Conservation (phyloP, 768 basidiomycete species). For the Daedaleopsis nitida region DNA sequence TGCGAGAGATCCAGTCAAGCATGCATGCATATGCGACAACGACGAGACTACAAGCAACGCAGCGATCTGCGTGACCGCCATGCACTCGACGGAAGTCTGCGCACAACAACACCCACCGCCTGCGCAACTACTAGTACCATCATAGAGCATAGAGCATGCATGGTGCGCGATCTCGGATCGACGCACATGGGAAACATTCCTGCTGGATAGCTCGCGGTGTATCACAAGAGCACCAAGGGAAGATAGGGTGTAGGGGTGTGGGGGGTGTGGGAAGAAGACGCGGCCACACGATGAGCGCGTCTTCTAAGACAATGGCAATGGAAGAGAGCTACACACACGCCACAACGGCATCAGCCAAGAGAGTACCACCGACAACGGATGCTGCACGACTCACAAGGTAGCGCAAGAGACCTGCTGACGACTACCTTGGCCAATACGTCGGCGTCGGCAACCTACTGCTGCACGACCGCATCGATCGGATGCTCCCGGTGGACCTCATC, state of each 20-base stretch:
- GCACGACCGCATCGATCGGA: constrained; percentile 31
- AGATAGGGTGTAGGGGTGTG: neutral
- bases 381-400: constrained; percentile 1
- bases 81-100: constrained; percentile 9
- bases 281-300: neutral
- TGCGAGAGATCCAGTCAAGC: neutral
- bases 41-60: constrained; percentile 6
- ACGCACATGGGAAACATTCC: neutral
- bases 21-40: constrained; percentile 9
- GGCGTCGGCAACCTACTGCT: constrained; percentile 31
- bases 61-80: neutral
- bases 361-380: neutral
- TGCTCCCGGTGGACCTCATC: constrained; percentile 27
- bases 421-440: constrained; percentile 22
- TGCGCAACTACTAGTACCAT: neutral
- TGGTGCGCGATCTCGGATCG: constrained; percentile 10
- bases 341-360: too few relatives aligned
- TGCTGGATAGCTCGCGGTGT: neutral
- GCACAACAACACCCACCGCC: constrained; percentile 7
- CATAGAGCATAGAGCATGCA: constrained; percentile 11
- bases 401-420: constrained; percentile 9
- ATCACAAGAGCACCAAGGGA: neutral
- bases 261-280: neutral
- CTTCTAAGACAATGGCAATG: neutral
- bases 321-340: neutral